These are phyloP conservation scores for Saccharomycopsis capsularis DNA, from an alignment of 805 yeast genomes.

Conservation along the genomic window DNA sequence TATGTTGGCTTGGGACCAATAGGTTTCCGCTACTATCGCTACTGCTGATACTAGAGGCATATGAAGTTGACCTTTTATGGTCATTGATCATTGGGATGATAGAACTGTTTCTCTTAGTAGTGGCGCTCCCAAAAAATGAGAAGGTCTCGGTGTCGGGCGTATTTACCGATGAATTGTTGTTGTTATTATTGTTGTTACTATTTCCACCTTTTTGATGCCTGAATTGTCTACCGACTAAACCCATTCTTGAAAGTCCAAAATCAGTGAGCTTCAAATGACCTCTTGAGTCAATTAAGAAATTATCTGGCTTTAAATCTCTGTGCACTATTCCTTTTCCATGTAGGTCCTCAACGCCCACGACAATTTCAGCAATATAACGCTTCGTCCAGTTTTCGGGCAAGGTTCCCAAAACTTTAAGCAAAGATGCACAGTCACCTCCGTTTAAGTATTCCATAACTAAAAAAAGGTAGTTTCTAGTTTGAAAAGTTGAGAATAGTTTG, in stretches of 20 bases:
- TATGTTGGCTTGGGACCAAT: neutral
- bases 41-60: conserved; percentile 26
- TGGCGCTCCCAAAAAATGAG: conserved; percentile 3
- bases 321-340: conserved; percentile 88
- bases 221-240: conserved; percentile 60
- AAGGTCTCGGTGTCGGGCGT: conserved; percentile 16
- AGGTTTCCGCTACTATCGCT: conserved; percentile 24
- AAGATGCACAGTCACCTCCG: conserved; percentile 93
- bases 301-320: conserved; percentile 94
- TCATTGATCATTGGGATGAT: conserved; percentile 15
- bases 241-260: conserved; percentile 89
- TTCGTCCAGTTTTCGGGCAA: conserved; percentile 83
- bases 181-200: too few relatives aligned
- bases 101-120: conserved; percentile 7
- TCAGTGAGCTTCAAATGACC: conserved; percentile 94
- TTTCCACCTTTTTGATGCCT: conserved; percentile 38
- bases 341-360: conserved; percentile 83
- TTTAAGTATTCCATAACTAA: conserved; percentile 94
- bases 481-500: conserved; percentile 79
- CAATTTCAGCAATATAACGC: conserved; percentile 81
- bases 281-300: conserved; percentile 69
- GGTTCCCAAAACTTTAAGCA: conserved; percentile 74
- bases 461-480: conserved; percentile 76
- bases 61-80: conserved; percentile 20
- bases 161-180: neutral